Percentiles rank a stretch among this genome's conserved stretches.
These are phyloP conservation scores for Ophiocordyceps camponoti-saundersi DNA, from an alignment of 2,329 filamentous ascomycete species.

Conservation along the genomic window DNA sequence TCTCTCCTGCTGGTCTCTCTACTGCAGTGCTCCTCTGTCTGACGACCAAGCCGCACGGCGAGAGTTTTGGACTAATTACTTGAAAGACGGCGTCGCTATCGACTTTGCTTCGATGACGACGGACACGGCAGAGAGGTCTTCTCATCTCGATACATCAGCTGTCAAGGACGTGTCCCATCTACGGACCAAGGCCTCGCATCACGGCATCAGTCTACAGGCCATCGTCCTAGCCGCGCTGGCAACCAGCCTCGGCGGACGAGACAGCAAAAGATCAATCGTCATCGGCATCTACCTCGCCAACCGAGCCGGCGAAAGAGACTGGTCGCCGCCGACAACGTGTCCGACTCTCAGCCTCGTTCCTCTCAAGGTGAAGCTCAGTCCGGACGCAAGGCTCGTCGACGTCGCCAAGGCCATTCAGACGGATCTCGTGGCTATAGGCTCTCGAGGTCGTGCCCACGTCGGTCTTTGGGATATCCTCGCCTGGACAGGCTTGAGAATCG, in stretches of 20 bases:
- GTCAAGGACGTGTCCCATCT: constrained; percentile 19
- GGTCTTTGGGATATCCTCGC: constrained; percentile 52
- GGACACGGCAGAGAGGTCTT: constrained; percentile 6
- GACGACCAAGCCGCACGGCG: constrained; percentile 5
- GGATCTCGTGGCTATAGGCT: constrained; percentile 46
- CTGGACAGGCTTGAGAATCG: constrained; percentile 58
- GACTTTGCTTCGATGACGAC: background rate
- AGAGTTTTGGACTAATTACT: constrained; percentile 25
- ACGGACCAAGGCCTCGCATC: constrained; percentile 18
- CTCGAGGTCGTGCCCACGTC: constrained; percentile 32
- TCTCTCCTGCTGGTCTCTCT: constrained; percentile 11
- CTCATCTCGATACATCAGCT: constrained; percentile 28
- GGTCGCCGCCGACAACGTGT: constrained; percentile 26
- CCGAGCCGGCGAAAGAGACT: constrained; percentile 35
- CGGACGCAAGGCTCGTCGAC: constrained; percentile 18
- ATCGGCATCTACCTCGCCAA: constrained; percentile 79
- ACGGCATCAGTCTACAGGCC: constrained; percentile 53
- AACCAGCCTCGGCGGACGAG: constrained; percentile 23
- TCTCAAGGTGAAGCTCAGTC: constrained; percentile 32
- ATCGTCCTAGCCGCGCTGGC: constrained; percentile 61
- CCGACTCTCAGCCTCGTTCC: constrained; percentile 73
- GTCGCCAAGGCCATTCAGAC: constrained; percentile 46
- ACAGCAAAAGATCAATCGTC: constrained; percentile 21
- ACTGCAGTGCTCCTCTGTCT: constrained; percentile 2
- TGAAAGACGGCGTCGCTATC: constrained; percentile 7